Evolutionary conservation across 2,329 filamentous ascomycete species (phyloP).

Genomic region (Raffaelea deltoideospora): DNA sequence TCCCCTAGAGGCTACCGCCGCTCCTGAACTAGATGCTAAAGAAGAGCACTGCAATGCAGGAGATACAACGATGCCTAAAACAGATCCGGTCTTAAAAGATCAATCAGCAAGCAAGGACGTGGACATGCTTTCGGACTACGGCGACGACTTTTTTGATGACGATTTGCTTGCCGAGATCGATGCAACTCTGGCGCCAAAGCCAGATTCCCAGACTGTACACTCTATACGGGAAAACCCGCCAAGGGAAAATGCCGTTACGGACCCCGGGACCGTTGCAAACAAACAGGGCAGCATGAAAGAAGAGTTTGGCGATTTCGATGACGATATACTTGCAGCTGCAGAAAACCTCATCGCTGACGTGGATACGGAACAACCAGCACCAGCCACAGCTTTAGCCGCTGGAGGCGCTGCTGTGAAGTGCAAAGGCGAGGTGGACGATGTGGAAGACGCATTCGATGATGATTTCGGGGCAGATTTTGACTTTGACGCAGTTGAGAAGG

Average conservation of each 20-base stretch:
- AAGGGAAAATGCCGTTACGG: neutral
- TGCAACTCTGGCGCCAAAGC: slow-evolving; percentile 21
- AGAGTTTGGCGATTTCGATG: slow-evolving; percentile 43
- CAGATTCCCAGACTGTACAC: too few relatives aligned
- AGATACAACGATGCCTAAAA: too few relatives aligned
- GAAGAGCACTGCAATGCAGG: too few relatives aligned
- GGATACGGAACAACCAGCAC: slow-evolving; percentile 14
- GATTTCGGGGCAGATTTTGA: slow-evolving; percentile 63
- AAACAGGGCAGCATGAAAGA: slow-evolving; percentile 21
- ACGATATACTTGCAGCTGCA: slow-evolving; percentile 39
- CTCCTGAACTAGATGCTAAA: too few relatives aligned
- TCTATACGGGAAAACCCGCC: too few relatives aligned
- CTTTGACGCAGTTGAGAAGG: slow-evolving; percentile 60
- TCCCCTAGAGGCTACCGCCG: too few relatives aligned
- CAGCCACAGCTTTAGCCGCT: neutral
- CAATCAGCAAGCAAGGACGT: slow-evolving; percentile 1
- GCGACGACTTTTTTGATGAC: slow-evolving; percentile 40
- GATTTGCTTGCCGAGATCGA: slow-evolving; percentile 41
- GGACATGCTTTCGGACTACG: slow-evolving; percentile 30
- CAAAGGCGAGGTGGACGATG: slow-evolving; percentile 9
- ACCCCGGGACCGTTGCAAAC: too few relatives aligned
- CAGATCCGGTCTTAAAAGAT: neutral
- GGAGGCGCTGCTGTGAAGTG: neutral
- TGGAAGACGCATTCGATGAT: slow-evolving; percentile 43
- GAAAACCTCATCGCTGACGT: slow-evolving; percentile 24